Conservation (phyloP, 768 basidiomycete genomes). For the Boletellus emodensis region DNA sequence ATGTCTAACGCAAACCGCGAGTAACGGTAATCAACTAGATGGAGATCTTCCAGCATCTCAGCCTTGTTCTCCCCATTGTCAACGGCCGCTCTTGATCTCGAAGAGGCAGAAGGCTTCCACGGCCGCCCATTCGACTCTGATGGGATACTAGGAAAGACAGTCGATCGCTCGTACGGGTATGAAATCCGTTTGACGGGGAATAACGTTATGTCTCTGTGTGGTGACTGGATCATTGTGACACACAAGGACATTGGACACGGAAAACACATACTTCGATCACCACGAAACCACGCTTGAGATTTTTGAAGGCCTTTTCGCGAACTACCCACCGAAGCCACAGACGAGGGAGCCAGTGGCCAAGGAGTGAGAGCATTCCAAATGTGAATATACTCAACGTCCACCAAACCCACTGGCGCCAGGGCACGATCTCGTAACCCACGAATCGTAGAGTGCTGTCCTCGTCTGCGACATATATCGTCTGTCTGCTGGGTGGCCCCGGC, state of each 20-base stretch:
- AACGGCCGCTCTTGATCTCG: constrained; percentile 31
- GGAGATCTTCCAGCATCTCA: constrained; percentile 47
- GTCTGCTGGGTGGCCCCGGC: constrained; percentile 77
- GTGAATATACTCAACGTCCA: constrained; percentile 59
- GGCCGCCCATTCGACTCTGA: constrained; percentile 28
- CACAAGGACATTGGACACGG: constrained; percentile 4
- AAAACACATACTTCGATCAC: constrained; percentile 76
- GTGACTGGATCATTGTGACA: constrained; percentile 52
- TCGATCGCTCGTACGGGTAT: constrained; percentile 77
- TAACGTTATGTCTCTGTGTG: constrained; percentile 76
- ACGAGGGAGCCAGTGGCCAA: constrained; percentile 92
- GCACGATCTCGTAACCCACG: constrained; percentile 73
- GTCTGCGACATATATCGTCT: constrained; percentile 80
- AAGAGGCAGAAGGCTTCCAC: constrained; percentile 19
- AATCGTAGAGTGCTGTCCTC: constrained; percentile 89
- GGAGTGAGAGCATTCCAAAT: constrained; percentile 67
- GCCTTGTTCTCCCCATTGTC: constrained; percentile 28
- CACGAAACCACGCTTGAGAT: constrained; percentile 66
- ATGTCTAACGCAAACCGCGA: constrained; percentile 87
- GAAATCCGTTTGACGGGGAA: constrained; percentile 63
- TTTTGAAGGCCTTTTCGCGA: constrained; percentile 75
- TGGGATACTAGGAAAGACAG: constrained; percentile 59
- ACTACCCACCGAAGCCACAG: constrained; percentile 89
- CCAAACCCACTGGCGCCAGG: constrained; percentile 69
- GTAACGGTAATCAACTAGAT: constrained; percentile 87